A percentile compares a stretch with the other conserved stretches of the same genome.
These are phyloP conservation scores for Vaccinium vitisidaea DNA, from an alignment of 148 eudicot genomes.

Conservation along the genomic window DNA sequence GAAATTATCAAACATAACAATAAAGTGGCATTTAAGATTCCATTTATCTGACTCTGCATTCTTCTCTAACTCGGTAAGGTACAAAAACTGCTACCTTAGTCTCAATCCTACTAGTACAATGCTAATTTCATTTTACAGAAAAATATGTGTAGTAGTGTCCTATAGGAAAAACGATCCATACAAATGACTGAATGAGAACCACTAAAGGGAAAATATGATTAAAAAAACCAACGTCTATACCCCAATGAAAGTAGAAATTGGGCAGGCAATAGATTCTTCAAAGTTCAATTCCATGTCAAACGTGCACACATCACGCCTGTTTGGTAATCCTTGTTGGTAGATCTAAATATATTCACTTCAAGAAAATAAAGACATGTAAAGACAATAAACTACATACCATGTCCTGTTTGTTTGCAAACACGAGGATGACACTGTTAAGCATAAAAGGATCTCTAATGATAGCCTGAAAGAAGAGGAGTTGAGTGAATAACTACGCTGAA, in stretches of 20 bases:
- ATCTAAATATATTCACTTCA: background rate
- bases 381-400: slow-evolving; percentile 53
- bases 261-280: background rate
- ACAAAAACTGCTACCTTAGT: background rate
- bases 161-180: background rate
- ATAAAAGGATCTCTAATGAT: slow-evolving; percentile 96
- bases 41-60: background rate
- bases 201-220: background rate
- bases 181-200: background rate
- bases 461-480: slow-evolving; percentile 53
- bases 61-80: background rate
- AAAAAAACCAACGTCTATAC: background rate
- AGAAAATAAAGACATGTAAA: background rate
- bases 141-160: background rate
- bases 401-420: slow-evolving; percentile 98
- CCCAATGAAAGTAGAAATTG: background rate
- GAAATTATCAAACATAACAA: background rate
- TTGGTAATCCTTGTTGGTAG: background rate
- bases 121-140: background rate
- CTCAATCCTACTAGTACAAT: slow-evolving; percentile 7
- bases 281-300: background rate
- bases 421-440: slow-evolving; percentile 93
- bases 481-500: slow-evolving; percentile 6
- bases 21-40: background rate
- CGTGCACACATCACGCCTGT: background rate